Evolutionary conservation across 495 filamentous ascomycete species (phyloP), one percentile per base, ranked within the genome.

Genomic region (Xylaria grammica): DNA sequence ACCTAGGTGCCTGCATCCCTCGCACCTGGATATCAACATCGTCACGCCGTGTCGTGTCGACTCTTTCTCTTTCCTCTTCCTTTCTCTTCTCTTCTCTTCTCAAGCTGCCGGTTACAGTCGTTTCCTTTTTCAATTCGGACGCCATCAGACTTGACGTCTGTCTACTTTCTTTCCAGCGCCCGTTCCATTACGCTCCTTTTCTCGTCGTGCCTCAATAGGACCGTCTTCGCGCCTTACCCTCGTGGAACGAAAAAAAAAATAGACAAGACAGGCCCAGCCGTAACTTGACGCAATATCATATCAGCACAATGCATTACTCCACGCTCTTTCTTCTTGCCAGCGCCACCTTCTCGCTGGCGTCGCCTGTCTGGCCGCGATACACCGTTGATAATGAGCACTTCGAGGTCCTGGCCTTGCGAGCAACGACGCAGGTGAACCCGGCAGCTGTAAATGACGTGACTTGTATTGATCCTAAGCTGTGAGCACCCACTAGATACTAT

Each of bases 381-480:
- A 60, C 69, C n/a, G 49, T 74, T 17, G 66, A 63, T 2, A 62
- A 69, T 29, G 66, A 67, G 50, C 72, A 74, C 49, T 65, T 74
- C 4, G 72, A 74, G 49, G 78, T 77, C 63, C 74, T 81, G 10
- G 64, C 63, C 6, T 29, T 78, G 50, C 75, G 75, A 13, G 68
- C 73, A 40, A 68, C 71, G 20, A 74, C 67, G 10, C 45, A 64
- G 0, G 68, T 78, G 56, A 76, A 78, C 59, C 72, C 77, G 0
- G 61, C 68, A 9, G 74, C 79, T 0, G 76, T 79, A 13, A 70
- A 66, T 3, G 73, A 69, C 30, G 69, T 74, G 20, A 65, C 29
- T 3, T 81, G 79, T 45, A 65, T 76, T 15, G 76, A 81, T 67
- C 64, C 56, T 13, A 75, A 67, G 6, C 64, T 61, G 78, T 79